A percentile compares a stretch with the other conserved stretches of the same genome.
phyloP scores from a whole-genome alignment of 139 green algal species.

The Auxenochlorella pyrenoidosa region DNA sequence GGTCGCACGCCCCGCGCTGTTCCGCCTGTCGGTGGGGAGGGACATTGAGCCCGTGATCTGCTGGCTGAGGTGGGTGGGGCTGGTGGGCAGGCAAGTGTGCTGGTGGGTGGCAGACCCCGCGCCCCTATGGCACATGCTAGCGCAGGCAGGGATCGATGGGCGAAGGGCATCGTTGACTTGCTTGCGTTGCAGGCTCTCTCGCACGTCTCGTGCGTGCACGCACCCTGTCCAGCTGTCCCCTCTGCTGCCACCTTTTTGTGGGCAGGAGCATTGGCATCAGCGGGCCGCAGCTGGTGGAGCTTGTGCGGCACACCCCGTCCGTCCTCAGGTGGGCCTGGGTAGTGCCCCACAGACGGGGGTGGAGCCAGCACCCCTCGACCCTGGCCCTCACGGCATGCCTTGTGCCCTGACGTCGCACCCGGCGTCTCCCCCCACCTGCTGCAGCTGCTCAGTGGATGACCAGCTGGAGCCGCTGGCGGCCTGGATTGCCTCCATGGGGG shows the following conservation, averaged over 20 bases:
- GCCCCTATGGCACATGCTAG: background rate
- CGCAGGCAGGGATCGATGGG: background rate
- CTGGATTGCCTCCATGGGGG: background rate
- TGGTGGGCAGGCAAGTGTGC: background rate
- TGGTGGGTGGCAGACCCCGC: too few species aligned
- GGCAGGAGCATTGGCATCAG: conserved; percentile 12
- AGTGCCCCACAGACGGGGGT: background rate
- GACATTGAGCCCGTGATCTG: conserved; percentile 33
- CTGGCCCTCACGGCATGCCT: background rate
- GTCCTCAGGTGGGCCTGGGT: background rate
- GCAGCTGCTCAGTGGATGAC: background rate
- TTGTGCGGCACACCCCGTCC: conserved; percentile 1
- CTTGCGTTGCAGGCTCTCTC: background rate
- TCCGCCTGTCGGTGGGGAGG: conserved; percentile 24
- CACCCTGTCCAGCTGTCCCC: too few species aligned
- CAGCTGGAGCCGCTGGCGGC: background rate
- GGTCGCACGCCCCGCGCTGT: conserved; percentile 7
- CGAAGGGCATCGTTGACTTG: background rate
- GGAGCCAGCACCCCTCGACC: background rate
- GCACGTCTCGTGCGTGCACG: background rate
- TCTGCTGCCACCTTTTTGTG: background rate
- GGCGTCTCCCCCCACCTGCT: background rate
- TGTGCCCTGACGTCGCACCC: background rate
- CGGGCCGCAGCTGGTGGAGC: background rate
- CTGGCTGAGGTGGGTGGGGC: background rate